phyloP scores from a whole-genome alignment of 352 stramenopile genomes.

The Elongisporangium undulatum region DNA sequence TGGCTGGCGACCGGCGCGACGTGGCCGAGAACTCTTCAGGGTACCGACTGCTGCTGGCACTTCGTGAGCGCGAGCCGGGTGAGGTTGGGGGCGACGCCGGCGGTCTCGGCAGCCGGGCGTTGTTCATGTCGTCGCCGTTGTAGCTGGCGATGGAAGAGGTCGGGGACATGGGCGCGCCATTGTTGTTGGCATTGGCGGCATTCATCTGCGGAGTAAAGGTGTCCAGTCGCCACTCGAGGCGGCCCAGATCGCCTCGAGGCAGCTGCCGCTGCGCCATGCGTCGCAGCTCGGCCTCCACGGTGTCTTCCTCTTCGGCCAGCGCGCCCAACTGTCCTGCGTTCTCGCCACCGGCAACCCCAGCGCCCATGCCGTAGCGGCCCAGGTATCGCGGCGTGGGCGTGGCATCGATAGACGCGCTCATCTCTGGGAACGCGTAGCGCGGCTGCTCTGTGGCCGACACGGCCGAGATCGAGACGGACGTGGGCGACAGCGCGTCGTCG shows the following conservation, averaged over 20 bases:
- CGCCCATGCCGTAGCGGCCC: slow-evolving; percentile 23
- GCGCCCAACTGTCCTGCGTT: not conserved
- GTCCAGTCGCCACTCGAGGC: slow-evolving; percentile 72
- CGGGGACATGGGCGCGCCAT: slow-evolving; percentile 28
- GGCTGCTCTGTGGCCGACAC: slow-evolving; percentile 77
- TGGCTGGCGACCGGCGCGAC: slow-evolving; percentile 26
- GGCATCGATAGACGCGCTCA: slow-evolving; percentile 76
- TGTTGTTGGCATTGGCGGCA: slow-evolving; percentile 4
- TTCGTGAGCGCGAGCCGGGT: slow-evolving; percentile 41
- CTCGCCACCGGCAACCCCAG: slow-evolving; percentile 9
- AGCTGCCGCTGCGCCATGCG: slow-evolving; percentile 77
- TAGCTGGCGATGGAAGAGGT: slow-evolving; percentile 41
- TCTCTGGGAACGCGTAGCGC: slow-evolving; percentile 69
- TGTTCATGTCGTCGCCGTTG: slow-evolving; percentile 16
- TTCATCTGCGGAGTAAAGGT: slow-evolving; percentile 26
- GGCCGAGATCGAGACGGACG: slow-evolving; percentile 62
- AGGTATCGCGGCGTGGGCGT: slow-evolving; percentile 78
- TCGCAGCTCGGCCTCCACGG: slow-evolving; percentile 71
- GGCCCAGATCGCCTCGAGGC: slow-evolving; percentile 69
- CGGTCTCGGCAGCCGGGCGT: slow-evolving; percentile 42
- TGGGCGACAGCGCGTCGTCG: slow-evolving; percentile 36
- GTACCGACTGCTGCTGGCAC: slow-evolving; percentile 15
- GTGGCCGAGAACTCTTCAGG: slow-evolving; percentile 32
- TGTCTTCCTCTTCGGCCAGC: slow-evolving; percentile 42
- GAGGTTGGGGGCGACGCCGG: slow-evolving; percentile 63